Evolutionary conservation across 2,329 filamentous ascomycete species (phyloP), one percentile per base, ranked within the genome.

Genomic region (Sordariomycetes sp.): DNA sequence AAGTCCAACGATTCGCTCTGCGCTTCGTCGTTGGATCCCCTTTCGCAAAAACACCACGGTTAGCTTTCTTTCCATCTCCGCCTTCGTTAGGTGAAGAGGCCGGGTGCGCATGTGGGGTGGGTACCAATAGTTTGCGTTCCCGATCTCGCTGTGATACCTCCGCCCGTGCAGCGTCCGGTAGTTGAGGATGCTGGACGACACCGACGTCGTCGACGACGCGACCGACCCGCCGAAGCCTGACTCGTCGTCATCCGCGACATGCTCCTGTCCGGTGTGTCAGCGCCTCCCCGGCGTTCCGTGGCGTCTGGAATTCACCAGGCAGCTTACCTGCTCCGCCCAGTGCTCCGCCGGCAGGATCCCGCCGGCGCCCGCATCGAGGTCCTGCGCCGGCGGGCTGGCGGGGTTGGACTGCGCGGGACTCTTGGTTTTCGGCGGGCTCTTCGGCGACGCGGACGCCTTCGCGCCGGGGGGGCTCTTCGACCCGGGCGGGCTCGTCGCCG

Each of bases 141-240:
- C 58, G 32, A 58, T 63, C 3, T 62, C 32, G 0, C 59, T 58
- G 22, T 68, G 64, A 50, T 64, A 69, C 1, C 61, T 60, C 5
- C 66, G 62, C 22, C 65, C 64, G 7, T 70, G 61, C 18, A 70
- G 60, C n/a, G 57, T 61, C 48, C 66, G 65, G 43, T 68, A 69
- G 37, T 66, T 59, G 14, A 65, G 63, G 54, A 71, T 67, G 60
- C 67, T 70, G 3, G 67, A 66, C 2, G 65, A 63, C 2, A 72
- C 61, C 16, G 69, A 71, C 1, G 64, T 63, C 1, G 68, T 70
- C 1, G 68, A 70, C 22, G 64, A 67, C 12, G 64, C 22, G 52
- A 22, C 1, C 5, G 48, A 51, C 22, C 24, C 20, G 24, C 22
- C 48, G 8, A 18, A 1, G 6, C 1, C 22, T 3, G 48, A 51